Conservation (phyloP, 2,329 filamentous ascomycete species). For the Didymellaceae sp. region DNA sequence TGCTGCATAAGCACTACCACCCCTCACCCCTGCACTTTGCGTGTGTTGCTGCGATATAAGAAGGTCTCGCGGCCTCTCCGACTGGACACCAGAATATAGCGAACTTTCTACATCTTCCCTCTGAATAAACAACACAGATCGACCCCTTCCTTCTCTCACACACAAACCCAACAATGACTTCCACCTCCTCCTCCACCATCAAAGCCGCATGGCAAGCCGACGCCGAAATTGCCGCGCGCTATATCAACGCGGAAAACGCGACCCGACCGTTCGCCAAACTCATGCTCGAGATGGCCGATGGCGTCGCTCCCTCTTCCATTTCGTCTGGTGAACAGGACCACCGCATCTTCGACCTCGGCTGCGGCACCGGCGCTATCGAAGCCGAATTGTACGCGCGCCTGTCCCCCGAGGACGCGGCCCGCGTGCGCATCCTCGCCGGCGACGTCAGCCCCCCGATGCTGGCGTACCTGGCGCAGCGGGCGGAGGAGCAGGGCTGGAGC, state of each 20-base stretch:
- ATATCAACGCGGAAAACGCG: slow-evolving; percentile 27
- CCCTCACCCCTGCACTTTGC: no score
- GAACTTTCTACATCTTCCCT: no score
- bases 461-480: slow-evolving; percentile 22
- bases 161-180: background rate
- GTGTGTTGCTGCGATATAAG: no score
- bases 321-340: background rate
- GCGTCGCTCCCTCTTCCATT: background rate
- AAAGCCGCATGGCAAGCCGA: slow-evolving; percentile 3
- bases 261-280: slow-evolving; percentile 27
- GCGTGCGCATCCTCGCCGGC: slow-evolving; percentile 27
- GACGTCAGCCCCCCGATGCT: slow-evolving; percentile 34
- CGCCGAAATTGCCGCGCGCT: slow-evolving; percentile 21
- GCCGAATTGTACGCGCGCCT: slow-evolving; percentile 27
- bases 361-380: slow-evolving; percentile 33
- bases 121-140: no score
- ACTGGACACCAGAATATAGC: no score
- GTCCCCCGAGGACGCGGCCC: slow-evolving; percentile 20
- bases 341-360: slow-evolving; percentile 33
- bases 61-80: no score
- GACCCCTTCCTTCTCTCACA: no score
- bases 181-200: background rate
- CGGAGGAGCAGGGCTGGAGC: slow-evolving; percentile 27
- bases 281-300: slow-evolving; percentile 16
- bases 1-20: no score